Evolutionary conservation across 495 filamentous ascomycete genomes (phyloP).

Genomic region (Glarea lozoyensis): DNA sequence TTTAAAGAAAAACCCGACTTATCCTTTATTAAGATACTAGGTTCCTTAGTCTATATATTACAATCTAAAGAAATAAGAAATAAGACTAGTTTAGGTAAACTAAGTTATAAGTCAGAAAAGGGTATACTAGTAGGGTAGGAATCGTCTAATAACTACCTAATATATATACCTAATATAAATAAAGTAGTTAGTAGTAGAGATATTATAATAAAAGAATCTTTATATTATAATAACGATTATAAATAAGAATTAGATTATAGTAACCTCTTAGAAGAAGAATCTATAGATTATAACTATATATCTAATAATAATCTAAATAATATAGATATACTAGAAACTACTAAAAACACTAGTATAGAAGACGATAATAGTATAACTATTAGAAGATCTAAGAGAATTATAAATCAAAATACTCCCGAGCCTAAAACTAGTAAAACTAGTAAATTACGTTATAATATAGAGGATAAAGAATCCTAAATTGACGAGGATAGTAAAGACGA

Average conservation of each 20-base stretch:
- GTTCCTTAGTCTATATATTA: conserved; percentile 3
- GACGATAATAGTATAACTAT: not conserved
- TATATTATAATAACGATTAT: conserved; percentile 7
- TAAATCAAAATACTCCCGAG: too few species aligned
- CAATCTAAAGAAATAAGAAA: conserved; percentile 3
- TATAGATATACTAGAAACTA: not conserved
- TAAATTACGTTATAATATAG: too few species aligned
- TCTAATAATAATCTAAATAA: not conserved
- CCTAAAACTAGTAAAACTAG: too few species aligned
- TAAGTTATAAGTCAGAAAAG: conserved; percentile 6
- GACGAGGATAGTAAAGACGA: not conserved
- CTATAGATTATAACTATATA: conserved; percentile 2
- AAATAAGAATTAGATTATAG: conserved; percentile 3
- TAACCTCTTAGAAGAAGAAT: conserved; percentile 2
- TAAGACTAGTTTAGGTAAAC: conserved; percentile 1
- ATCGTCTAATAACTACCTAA: conserved; percentile 9
- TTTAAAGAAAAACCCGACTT: conserved; percentile 3
- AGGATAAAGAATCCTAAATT: too few species aligned
- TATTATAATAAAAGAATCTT: conserved; percentile 9
- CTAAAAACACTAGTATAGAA: conserved; percentile 2
- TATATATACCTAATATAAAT: conserved; percentile 9
- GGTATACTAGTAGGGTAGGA: conserved; percentile 3
- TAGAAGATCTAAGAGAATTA: too few species aligned
- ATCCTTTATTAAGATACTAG: conserved; percentile 5
- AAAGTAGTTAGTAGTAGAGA: conserved; percentile 3